Conservation (phyloP, 1,139 yeast species). For the Sugiyamaella neomexicana region DNA sequence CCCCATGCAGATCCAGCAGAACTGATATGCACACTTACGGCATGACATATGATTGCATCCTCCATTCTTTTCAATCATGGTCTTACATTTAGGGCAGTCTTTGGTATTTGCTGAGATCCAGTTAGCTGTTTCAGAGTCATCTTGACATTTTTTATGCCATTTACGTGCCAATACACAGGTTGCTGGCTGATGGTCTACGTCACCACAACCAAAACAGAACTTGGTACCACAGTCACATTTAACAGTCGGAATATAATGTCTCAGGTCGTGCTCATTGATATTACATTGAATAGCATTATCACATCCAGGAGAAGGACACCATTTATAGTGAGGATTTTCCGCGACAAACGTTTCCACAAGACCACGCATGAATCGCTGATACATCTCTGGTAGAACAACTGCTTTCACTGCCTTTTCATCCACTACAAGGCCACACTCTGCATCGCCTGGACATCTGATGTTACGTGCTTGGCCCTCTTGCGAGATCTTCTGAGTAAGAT, state of each 20-base stretch:
- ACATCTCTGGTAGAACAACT: constrained; percentile 39
- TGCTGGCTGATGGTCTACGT: constrained; percentile 72
- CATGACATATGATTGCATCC: constrained; percentile 98
- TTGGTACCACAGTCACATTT: constrained; percentile 64
- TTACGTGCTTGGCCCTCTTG: constrained; percentile 50
- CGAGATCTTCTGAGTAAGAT: constrained; percentile 53
- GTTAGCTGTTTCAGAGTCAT: constrained; percentile 84
- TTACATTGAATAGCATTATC: constrained; percentile 55
- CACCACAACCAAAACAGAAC: constrained; percentile 78
- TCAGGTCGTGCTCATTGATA: constrained; percentile 42
- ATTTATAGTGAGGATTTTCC: constrained; percentile 52
- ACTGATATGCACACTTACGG: constrained; percentile 69
- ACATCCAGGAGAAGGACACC: constrained; percentile 94
- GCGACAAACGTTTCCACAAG: constrained; percentile 52
- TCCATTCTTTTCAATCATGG: constrained; percentile 74
- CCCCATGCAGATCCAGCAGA: constrained; percentile 91
- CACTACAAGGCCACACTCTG: constrained; percentile 40
- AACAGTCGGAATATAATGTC: constrained; percentile 58
- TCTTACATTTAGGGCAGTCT: constrained; percentile 68
- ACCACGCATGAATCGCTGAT: constrained; percentile 30
- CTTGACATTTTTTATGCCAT: constrained; percentile 81
- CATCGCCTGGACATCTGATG: constrained; percentile 62
- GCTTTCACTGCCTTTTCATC: constrained; percentile 42
- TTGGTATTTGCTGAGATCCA: constrained; percentile 92
- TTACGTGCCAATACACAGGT: constrained; percentile 67